Evolutionary conservation across 257 asterid species (phyloP).

Genomic region (Datura wrightii): DNA sequence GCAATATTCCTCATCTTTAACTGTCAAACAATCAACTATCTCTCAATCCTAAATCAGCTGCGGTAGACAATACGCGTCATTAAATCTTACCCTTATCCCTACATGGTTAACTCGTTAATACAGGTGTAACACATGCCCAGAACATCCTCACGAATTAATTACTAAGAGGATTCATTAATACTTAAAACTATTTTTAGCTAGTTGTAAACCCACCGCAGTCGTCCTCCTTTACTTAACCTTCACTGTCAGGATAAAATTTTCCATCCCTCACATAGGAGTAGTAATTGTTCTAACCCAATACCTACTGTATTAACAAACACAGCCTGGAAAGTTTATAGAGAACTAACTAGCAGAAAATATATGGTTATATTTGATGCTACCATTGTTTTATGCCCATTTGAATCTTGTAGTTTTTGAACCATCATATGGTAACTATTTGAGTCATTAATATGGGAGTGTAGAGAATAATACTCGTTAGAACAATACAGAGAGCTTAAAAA

Average conservation of each 20-base stretch:
- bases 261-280: not conserved
- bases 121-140: not conserved
- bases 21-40: not conserved
- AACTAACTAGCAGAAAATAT: slow-evolving; percentile 21
- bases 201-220: not conserved
- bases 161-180: not conserved
- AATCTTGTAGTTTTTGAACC: slow-evolving; percentile 3
- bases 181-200: not conserved
- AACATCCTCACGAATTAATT: not conserved
- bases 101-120: not conserved
- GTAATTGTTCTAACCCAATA: not conserved
- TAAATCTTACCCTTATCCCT: slow-evolving; percentile 10
- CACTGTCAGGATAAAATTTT: not conserved
- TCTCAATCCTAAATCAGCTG: slow-evolving; percentile 6
- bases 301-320: not conserved
- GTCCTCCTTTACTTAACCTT: not conserved
- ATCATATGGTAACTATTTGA: not conserved
- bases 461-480: slow-evolving; percentile 23
- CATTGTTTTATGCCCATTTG: not conserved
- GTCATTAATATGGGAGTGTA: not conserved
- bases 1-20: not conserved
- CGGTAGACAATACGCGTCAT: not conserved
- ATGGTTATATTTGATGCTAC: slow-evolving; percentile 7
- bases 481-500: not conserved
- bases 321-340: not conserved